Base-by-base conservation (phyloP, 345 rosid species). In the Combretum micranthum region DNA sequence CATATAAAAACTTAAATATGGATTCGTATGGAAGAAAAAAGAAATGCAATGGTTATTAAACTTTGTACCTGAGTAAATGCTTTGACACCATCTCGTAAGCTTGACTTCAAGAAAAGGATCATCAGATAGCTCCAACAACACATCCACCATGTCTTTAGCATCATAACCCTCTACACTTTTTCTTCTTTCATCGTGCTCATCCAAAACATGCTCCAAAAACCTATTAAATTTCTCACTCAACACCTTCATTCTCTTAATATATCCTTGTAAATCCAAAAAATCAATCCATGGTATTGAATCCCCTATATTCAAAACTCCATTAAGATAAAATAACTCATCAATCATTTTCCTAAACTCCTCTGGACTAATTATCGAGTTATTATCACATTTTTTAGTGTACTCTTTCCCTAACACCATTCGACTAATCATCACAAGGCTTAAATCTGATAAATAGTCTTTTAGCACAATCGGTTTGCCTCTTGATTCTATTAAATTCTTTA, bases 321-420 rank as follows among this genome's bases (percentile, higher is more conserved):
- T 18, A 43, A 52, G 61, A 25, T 44, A 13, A 52, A 83, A 78
- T 62, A 76, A 44, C 65, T 84, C 86, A 13, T 76, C 78, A 0
- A 84, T 43, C 82, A 84, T 84, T 53, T 72, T 70, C 71, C 71
- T 75, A 39, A 77, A 77, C 69, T 81, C 84, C 44, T 72, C 55
- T 0, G 80, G 76, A 0, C 72, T 56, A 53, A 79, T 77, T 2
- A 71, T 58, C 20, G 47, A 21, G 4, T 52, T 39, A 0, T 26
- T 55, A 2, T 55, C 47, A 2, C 50, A 67, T 0, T 47, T 20
- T 1, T 62, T 66, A 0, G 75, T 70, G 70, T 76, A 84, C 18
- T 81, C 81, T 50, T 69, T 80, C 55, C 89, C 89, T 2, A 80
- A 16, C 13, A 80, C 86, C 77, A 83, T 74, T 19, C 82, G 60